These are phyloP conservation scores for Russula vinacea DNA, from an alignment of 768 basidiomycete genomes.

Conservation along the genomic window DNA sequence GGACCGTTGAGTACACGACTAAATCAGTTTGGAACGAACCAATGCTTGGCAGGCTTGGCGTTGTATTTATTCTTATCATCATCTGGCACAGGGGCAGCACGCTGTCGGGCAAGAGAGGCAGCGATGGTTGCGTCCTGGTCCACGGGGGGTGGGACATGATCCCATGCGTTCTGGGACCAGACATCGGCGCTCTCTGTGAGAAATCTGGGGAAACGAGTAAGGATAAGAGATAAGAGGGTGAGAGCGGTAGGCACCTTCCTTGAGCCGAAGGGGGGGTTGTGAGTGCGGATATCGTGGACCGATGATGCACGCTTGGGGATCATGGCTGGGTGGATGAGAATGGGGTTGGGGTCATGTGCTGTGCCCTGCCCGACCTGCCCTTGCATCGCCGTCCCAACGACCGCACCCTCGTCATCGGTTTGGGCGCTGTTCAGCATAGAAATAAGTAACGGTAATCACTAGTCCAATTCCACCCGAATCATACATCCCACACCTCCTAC, in stretches of 20 bases:
- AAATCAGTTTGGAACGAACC: conserved; percentile 43
- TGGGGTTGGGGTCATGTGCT: neutral
- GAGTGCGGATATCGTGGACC: conserved; percentile 54
- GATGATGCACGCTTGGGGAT: conserved; percentile 51
- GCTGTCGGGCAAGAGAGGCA: conserved; percentile 67
- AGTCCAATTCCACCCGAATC: neutral
- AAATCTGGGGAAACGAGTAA: conserved; percentile 46
- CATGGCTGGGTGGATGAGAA: neutral
- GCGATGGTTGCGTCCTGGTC: conserved; percentile 76
- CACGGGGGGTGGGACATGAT: conserved; percentile 79
- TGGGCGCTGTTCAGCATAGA: neutral
- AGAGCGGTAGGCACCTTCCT: conserved; percentile 42
- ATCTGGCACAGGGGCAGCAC: conserved; percentile 65
- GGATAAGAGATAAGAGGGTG: neutral
- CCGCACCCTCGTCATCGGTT: neutral
- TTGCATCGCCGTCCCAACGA: neutral
- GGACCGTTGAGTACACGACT: conserved; percentile 10
- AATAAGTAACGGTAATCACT: neutral
- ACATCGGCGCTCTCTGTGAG: conserved; percentile 67
- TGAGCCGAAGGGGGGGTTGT: conserved; percentile 69
- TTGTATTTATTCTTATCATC: conserved; percentile 71
- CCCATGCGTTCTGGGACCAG: conserved; percentile 89
- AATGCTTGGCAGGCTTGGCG: conserved; percentile 67
- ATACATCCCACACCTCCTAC: neutral
- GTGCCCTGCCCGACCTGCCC: neutral